phyloP scores from a whole-genome alignment of 179 eudicot genomes.

The Silene coronaria region DNA sequence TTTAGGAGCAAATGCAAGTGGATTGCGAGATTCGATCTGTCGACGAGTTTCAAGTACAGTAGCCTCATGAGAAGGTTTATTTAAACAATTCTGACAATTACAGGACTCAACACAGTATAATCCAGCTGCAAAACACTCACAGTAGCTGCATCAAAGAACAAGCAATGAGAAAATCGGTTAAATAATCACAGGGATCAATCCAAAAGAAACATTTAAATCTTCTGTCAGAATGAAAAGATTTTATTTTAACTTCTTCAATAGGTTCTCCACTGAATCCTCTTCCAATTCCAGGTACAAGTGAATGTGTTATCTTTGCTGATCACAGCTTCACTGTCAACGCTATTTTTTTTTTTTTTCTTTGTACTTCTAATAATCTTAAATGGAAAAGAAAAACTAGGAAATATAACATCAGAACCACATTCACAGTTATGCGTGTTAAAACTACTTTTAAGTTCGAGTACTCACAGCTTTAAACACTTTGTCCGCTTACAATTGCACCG shows the following conservation, averaged over 20 bases:
- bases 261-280: no score
- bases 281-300: no score
- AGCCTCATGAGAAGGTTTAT: slow-evolving; percentile 75
- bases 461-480: slow-evolving; percentile 85
- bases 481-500: slow-evolving; percentile 81
- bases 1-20: slow-evolving; percentile 98
- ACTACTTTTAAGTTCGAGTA: not conserved
- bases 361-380: no score
- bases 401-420: not conserved
- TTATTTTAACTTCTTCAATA: no score
- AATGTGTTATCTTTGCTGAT: no score
- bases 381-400: no score
- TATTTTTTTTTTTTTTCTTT: no score
- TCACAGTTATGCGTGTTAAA: not conserved
- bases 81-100: slow-evolving; percentile 77
- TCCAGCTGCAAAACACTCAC: slow-evolving; percentile 99
- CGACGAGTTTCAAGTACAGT: slow-evolving; percentile 82
- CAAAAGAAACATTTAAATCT: not conserved
- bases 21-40: slow-evolving; percentile 90
- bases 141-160: slow-evolving; percentile 54
- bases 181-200: not conserved
- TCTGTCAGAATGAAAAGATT: no score
- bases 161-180: not conserved
- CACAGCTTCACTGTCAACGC: no score
- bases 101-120: slow-evolving; percentile 93